Base-by-base conservation (phyloP, 2,329 filamentous ascomycete species). In the Pleomassaria siparia region DNA sequence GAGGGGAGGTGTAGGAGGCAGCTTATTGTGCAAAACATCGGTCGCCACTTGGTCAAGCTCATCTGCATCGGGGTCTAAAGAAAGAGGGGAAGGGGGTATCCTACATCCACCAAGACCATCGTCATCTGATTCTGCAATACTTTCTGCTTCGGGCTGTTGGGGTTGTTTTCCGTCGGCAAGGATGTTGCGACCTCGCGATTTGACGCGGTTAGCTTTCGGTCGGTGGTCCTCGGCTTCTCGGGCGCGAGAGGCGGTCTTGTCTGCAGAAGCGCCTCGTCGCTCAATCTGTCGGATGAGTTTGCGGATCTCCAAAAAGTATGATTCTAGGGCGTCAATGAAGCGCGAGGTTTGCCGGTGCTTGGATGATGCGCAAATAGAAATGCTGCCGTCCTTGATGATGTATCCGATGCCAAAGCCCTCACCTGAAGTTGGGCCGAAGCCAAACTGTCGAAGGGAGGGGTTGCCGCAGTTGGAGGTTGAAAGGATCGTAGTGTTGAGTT, bases 401-500 rank as follows among this genome's bases (percentile, higher is more conserved):
- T 99, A 99, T 2, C 94, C 94, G 46, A 99, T 96, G 24, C 94
- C 94, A 65, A 97, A 97, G 0, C 94, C 94, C 56, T 96, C 91
- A 2, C 86, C 92, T 0, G 89, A 92, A 0, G 92, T 95, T 1
- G 94, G 94, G 0, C 94, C 94, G 67, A 99, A 99, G 3, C 94
- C 94, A 62, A 99, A 99, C 62, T 97, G 92, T 2, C 94, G 85
- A 15, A 99, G 83, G 0, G 87, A 90, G 0, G 94, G 94, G 72
- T 97, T 99, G 49, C 94, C 94, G 72, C 94, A 99, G 77, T 99
- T 99, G n/a, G 91, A 96, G 0, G 94, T 97, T 6, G 89, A 95
- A 30, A 99, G 77, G 55, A 97, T 89, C 8, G 92, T 97, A 54
- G 83, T 95, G 76, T 97, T 97, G 56, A 96, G 82, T 67, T 88